phyloP scores from a whole-genome alignment of 2,329 filamentous ascomycete genomes.

The Amauroascus verrucosus region DNA sequence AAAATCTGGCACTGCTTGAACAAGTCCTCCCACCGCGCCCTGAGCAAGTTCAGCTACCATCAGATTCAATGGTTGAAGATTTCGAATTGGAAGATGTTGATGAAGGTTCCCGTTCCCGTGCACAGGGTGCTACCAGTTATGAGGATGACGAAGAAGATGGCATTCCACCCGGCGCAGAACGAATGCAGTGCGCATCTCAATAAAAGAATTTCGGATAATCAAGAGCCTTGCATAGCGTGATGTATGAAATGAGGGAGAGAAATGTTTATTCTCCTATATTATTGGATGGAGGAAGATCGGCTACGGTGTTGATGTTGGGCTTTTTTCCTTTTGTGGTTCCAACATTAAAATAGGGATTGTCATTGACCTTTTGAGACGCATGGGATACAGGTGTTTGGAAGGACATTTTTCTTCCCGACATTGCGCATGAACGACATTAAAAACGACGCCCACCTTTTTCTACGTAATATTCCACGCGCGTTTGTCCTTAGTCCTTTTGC shows the following conservation, averaged over 20 bases:
- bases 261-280: constrained; percentile 4
- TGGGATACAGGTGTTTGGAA: constrained; percentile 11
- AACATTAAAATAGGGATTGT: constrained; percentile 1
- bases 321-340: background rate
- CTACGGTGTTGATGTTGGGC: background rate
- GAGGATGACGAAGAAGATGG: constrained; percentile 60
- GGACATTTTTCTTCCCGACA: constrained; percentile 7
- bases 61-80: constrained; percentile 83
- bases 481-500: background rate
- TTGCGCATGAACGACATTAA: background rate
- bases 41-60: constrained; percentile 56
- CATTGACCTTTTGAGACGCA: constrained; percentile 1
- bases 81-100: constrained; percentile 82
- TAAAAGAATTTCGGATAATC: constrained; percentile 23
- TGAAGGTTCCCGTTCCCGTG: constrained; percentile 53
- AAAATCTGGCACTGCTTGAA: constrained; percentile 69
- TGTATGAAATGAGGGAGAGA: constrained; percentile 5
- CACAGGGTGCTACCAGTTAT: constrained; percentile 56
- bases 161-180: constrained; percentile 39
- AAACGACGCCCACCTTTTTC: constrained; percentile 5
- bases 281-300: constrained; percentile 2
- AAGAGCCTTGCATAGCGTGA: constrained; percentile 2
- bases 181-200: constrained; percentile 45
- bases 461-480: constrained; percentile 2
- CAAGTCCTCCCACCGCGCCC: constrained; percentile 68